These are phyloP conservation scores for Neocallimastix lanati DNA, from an alignment of 192 early-diverging fungal genomes.

Conservation along the genomic window DNA sequence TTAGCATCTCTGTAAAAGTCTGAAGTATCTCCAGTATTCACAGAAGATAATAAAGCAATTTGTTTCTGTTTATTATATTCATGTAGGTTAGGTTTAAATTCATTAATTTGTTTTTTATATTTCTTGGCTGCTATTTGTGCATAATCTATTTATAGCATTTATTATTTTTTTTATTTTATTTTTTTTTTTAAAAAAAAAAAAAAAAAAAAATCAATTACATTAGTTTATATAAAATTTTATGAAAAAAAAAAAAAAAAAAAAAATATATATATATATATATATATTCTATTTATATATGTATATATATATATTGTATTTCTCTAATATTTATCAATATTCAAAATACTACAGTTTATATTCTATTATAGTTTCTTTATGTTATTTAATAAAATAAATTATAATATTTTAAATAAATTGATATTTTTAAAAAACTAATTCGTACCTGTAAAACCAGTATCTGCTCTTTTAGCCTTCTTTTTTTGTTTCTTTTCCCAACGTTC, in stretches of 20 bases:
- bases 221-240: too few species aligned
- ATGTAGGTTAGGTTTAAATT: conserved; percentile 66
- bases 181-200: too few species aligned
- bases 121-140: conserved; percentile 71
- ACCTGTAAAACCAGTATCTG: conserved; percentile 71
- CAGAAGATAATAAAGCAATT: conserved; percentile 11
- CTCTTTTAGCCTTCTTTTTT: conserved; percentile 34
- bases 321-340: too few species aligned
- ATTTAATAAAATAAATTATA: background rate
- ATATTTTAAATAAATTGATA: background rate
- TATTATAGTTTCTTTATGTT: too few species aligned
- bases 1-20: conserved; percentile 48
- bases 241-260: too few species aligned
- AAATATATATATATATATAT: too few species aligned
- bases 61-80: conserved; percentile 53
- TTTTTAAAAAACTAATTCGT: background rate
- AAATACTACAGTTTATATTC: too few species aligned
- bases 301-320: too few species aligned
- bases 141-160: conserved; percentile 39
- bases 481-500: conserved; percentile 71
- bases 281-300: too few species aligned
- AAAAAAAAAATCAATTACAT: background rate
- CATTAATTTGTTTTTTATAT: conserved; percentile 57
- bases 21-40: conserved; percentile 12
- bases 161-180: too few species aligned